A percentile compares a stretch with the other conserved stretches of the same genome.
These are phyloP conservation scores for Borovskyia barvae DNA, from an alignment of 208 protist species.

Conservation along the genomic window DNA sequence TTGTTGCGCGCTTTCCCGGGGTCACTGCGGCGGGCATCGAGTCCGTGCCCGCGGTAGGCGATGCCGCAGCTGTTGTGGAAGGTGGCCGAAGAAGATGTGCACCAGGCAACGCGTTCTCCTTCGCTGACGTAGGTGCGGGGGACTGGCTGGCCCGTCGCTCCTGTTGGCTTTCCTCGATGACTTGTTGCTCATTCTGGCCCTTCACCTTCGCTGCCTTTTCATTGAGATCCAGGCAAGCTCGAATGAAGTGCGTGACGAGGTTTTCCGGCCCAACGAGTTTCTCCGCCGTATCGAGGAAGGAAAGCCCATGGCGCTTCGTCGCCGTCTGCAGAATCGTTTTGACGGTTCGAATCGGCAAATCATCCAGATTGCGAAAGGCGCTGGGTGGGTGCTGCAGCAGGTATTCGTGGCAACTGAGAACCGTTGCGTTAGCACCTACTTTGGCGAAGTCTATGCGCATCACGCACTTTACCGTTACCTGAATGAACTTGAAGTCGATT, in stretches of 20 bases:
- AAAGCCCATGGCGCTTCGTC: slow-evolving; percentile 41
- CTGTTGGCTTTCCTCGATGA: slow-evolving; percentile 45
- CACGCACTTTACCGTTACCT: slow-evolving; percentile 89
- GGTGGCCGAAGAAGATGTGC: neutral
- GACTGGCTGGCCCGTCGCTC: slow-evolving; percentile 58
- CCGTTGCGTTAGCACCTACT: slow-evolving; percentile 69
- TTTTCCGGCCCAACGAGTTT: slow-evolving; percentile 68
- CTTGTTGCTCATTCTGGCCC: slow-evolving; percentile 43
- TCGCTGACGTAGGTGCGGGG: slow-evolving; percentile 17
- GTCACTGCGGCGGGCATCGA: neutral
- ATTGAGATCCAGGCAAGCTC: slow-evolving; percentile 68
- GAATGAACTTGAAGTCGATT: slow-evolving; percentile 85
- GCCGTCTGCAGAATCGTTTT: slow-evolving; percentile 87
- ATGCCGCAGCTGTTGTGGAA: neutral
- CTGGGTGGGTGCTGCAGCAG: slow-evolving; percentile 88
- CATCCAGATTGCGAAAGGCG: slow-evolving; percentile 79
- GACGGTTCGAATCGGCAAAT: slow-evolving; percentile 84
- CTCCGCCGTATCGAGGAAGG: slow-evolving; percentile 53
- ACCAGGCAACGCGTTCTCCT: neutral
- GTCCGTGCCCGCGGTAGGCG: neutral
- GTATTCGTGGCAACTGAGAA: slow-evolving; percentile 86
- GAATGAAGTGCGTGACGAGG: slow-evolving; percentile 85
- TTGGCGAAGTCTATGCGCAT: slow-evolving; percentile 63
- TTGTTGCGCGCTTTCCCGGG: neutral
- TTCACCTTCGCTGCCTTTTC: slow-evolving; percentile 38